phyloP scores from a whole-genome alignment of 2,329 filamentous ascomycete species.

The Cyclaneusma minus region DNA sequence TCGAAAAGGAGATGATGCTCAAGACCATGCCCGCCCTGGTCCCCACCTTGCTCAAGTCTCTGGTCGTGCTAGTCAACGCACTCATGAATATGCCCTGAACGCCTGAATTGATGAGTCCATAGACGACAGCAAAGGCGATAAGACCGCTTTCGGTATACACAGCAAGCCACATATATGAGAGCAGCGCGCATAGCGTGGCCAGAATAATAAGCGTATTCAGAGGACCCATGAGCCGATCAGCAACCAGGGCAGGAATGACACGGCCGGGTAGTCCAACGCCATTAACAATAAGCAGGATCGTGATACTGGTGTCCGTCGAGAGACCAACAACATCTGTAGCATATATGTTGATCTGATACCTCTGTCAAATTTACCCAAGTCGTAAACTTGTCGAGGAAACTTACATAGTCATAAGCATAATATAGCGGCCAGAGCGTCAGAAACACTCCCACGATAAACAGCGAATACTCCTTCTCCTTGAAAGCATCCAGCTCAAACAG shows the following conservation, averaged over 20 bases:
- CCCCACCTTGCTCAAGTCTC: conserved; percentile 32
- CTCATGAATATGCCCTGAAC: conserved; percentile 34
- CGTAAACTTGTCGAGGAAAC: conserved; percentile 6
- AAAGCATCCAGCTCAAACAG: conserved; percentile 26
- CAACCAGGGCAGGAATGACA: conserved; percentile 29
- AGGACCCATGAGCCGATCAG: conserved; percentile 31
- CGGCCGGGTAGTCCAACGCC: conserved; percentile 33
- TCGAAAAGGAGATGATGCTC: conserved; percentile 30
- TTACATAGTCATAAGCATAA: conserved; percentile 25
- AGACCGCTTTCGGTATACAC: conserved; percentile 23
- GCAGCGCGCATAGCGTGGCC: conserved; percentile 1
- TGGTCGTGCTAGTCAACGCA: conserved; percentile 26
- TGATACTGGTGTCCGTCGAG: conserved; percentile 23
- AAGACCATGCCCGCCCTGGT: conserved; percentile 36
- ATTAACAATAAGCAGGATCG: conserved; percentile 34
- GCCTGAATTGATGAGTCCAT: conserved; percentile 29
- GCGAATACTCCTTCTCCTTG: conserved; percentile 22
- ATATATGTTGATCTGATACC: background rate
- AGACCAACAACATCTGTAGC: conserved; percentile 19
- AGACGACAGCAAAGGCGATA: conserved; percentile 30
- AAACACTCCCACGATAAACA: conserved; percentile 24
- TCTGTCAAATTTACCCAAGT: background rate
- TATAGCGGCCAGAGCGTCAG: conserved; percentile 25
- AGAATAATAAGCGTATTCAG: conserved; percentile 32
- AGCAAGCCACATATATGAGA: conserved; percentile 29